Evolutionary conservation across 2,329 filamentous ascomycete species (phyloP), one percentile per base, ranked within the genome.

Genomic region (Fusarium sp.): DNA sequence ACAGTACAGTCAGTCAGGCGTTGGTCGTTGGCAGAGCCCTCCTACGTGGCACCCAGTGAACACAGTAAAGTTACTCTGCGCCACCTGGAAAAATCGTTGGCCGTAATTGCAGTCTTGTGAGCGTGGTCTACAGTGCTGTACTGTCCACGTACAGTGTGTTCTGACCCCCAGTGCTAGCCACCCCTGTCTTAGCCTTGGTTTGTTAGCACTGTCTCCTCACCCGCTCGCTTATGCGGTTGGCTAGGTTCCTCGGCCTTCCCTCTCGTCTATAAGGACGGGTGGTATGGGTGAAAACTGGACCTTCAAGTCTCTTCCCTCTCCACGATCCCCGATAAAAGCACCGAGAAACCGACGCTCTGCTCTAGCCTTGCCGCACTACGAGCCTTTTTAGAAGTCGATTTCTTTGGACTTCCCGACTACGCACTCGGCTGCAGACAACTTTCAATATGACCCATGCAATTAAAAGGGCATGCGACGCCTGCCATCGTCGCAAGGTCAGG

Each of bases 401-500:
- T 29, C n/a, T n/a, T 49, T 45, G 48, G 15, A 6, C 29, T 15
- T 17, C 36, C 51, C 56, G 52, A 67, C 54, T 27, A 31, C n/a
- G n/a, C n/a, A n/a, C 44, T n/a, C 39, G 46, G 25, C 45, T 32
- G 46, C 54, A 41, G 23, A 25, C 48, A 49, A 59, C 53, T 33
- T 53, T 53, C 65, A 43, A 49, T 68, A 72, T 68, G 82, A 75
- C 80, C 38, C 80, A 81, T 64, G 81, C 82, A 61, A 81, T 84
- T 45, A 84, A 84, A 70, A 77, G 87, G 71, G 88, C 88, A 56
- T 91, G 88, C 77, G 88, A 91, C 74, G 88, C 87, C 69, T 91
- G 88, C 73, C 88, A 90, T 79, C 86, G 87, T 64, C 85, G 88
- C 73, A 91, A 91, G 75, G 88, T 91, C 72, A 90, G 89, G 73